Percentiles rank a stretch among this genome's conserved stretches.
Conservation (phyloP, 2,329 filamentous ascomycete genomes). For the Lasiodiplodia sp. region DNA sequence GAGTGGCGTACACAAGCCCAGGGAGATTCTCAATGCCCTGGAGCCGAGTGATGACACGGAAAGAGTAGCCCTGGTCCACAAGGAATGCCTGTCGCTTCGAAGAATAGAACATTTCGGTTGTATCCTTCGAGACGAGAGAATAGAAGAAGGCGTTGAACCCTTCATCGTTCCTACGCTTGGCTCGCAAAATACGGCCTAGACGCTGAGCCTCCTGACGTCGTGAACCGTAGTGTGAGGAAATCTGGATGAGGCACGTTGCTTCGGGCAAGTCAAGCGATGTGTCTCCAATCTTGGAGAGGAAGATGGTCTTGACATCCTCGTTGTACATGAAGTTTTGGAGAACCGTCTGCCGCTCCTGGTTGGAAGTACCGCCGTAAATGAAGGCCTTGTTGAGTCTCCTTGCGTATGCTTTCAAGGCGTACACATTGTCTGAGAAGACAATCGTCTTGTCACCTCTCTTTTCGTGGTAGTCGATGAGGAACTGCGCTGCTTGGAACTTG, state of each 20-base stretch:
- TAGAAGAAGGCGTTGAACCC: constrained; percentile 99
- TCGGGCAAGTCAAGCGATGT: constrained; percentile 97
- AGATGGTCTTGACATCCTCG: constrained; percentile 86
- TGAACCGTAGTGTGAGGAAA: constrained; percentile 96
- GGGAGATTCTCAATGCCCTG: constrained; percentile 87
- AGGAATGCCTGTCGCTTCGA: constrained; percentile 96
- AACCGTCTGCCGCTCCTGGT: constrained; percentile 84
- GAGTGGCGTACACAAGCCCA: constrained; percentile 79
- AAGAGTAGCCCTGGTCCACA: constrained; percentile 97
- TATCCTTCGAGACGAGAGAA: constrained; percentile 95
- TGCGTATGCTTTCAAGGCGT: constrained; percentile 86
- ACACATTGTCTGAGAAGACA: constrained; percentile 97
- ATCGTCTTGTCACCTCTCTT: constrained; percentile 95
- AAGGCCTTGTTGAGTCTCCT: constrained; percentile 83
- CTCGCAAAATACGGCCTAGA: constrained; percentile 88
- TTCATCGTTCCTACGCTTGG: constrained; percentile 95
- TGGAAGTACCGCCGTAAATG: constrained; percentile 88
- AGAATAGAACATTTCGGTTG: constrained; percentile 97
- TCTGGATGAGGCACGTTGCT: constrained; percentile 95
- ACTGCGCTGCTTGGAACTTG: constrained; percentile 97
- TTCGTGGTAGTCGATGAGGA: constrained; percentile 98
- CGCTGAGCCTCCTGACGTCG: constrained; percentile 96
- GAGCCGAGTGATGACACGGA: constrained; percentile 97
- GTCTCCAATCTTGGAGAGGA: constrained; percentile 96
- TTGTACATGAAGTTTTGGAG: constrained; percentile 96